Evolutionary conservation across 2,329 filamentous ascomycete genomes (phyloP), one percentile per base, ranked within the genome.

Genomic region (Ampelomyces quisqualis): DNA sequence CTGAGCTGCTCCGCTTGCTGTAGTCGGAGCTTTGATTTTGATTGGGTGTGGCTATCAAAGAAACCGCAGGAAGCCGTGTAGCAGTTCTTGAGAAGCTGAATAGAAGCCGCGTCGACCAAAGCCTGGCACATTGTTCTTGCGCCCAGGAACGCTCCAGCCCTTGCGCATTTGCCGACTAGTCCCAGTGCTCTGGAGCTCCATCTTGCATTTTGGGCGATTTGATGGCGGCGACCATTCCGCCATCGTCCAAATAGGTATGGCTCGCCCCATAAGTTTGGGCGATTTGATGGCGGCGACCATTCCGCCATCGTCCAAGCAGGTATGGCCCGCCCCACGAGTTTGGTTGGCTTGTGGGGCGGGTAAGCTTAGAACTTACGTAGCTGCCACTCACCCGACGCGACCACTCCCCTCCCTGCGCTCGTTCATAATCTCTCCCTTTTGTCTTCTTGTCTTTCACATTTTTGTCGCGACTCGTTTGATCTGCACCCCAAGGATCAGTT

Each of bases 1-100:
- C 54, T 13, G 63, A 66, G 38, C 34, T 68, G 24, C 51, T 68
- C 41, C 52, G 55, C 30, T 40, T 67, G 41, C 42, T 68, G 34
- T 64, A 57, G 22, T 10, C 4, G 11, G 4, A 18, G 10, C 10
- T n/a, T 11, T 10, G 15, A 36, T n/a, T n/a, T n/a, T n/a, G n/a
- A n/a, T n/a, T n/a, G n/a, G n/a, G n/a, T n/a, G n/a, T n/a, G n/a
- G n/a, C n/a, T n/a, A n/a, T n/a, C 29, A 31, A 31, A 18, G 4
- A 31, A 19, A 28, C n/a, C 15, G 5, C 26, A 14, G n/a, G 3
- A 5, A 6, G n/a, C 2, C 26, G 26, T n/a, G n/a, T n/a, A n/a
- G n/a, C n/a, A n/a, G n/a, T n/a, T n/a, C n/a, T n/a, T n/a, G n/a
- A n/a, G n/a, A n/a, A n/a, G n/a, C n/a, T n/a, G n/a, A n/a, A n/a